phyloP scores from a whole-genome alignment of 1,284 basidiomycete species.

The Tilletia horrida region DNA sequence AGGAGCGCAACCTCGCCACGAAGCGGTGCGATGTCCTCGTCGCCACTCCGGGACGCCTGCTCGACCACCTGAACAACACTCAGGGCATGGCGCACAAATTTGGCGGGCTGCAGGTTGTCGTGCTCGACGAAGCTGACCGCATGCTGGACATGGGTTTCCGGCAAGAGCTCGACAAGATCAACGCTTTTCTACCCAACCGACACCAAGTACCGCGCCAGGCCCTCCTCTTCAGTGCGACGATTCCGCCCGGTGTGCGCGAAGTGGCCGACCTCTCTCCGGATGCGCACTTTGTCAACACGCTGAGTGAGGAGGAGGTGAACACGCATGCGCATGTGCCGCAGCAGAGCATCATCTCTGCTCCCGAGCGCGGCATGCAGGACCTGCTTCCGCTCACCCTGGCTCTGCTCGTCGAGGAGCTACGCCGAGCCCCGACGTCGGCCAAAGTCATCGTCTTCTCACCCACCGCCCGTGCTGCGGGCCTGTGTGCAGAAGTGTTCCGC shows the following conservation, averaged over 20 bases:
- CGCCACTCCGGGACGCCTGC: conserved; percentile 59
- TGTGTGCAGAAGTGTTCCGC: conserved; percentile 61
- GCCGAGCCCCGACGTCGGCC: conserved; percentile 29
- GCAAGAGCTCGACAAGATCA: conserved; percentile 47
- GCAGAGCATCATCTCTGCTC: conserved; percentile 58
- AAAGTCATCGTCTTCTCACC: conserved; percentile 62
- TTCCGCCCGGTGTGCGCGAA: conserved; percentile 56
- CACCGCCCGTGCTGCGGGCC: conserved; percentile 66
- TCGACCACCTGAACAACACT: conserved; percentile 54
- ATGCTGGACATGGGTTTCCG: conserved; percentile 56
- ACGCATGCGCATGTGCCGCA: conserved; percentile 69
- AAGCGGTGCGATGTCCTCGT: conserved; percentile 55
- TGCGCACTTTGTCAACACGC: conserved; percentile 63
- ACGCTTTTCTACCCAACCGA: conserved; percentile 49
- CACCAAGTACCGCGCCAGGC: conserved; percentile 52
- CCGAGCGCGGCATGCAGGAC: conserved; percentile 47
- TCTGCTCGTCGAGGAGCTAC: conserved; percentile 55
- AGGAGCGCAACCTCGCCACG: conserved; percentile 55
- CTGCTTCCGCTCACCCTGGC: conserved; percentile 59
- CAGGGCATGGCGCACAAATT: conserved; percentile 50
- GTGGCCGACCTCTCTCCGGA: conserved; percentile 34
- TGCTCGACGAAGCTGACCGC: conserved; percentile 60
- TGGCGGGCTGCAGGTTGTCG: conserved; percentile 50
- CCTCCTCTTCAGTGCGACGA: conserved; percentile 59
- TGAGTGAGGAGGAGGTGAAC: conserved; percentile 65